phyloP scores from a whole-genome alignment of 2,329 filamentous ascomycete species.

The Sporothrix humicola region DNA sequence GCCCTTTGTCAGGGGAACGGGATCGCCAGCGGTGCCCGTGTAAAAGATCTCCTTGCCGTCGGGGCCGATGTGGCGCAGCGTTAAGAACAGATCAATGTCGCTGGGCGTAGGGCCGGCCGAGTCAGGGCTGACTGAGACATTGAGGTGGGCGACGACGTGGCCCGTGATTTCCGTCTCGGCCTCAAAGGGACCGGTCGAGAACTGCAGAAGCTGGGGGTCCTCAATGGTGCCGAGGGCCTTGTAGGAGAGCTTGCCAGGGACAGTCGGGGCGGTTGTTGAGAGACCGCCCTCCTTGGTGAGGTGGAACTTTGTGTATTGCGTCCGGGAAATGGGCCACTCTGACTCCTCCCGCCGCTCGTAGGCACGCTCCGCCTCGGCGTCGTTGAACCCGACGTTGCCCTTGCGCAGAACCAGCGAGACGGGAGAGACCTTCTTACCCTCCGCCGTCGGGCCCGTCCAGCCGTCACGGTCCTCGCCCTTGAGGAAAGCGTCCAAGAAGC shows the following conservation, averaged over 20 bases:
- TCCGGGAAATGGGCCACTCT: conserved; percentile 71
- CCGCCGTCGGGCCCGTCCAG: conserved; percentile 52
- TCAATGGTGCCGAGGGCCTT: conserved; percentile 63
- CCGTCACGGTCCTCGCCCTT: conserved; percentile 68
- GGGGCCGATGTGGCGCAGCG: conserved; percentile 62
- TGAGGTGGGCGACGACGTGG: conserved; percentile 66
- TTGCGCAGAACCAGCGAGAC: conserved; percentile 68
- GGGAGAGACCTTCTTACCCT: conserved; percentile 60
- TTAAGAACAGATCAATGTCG: conserved; percentile 70
- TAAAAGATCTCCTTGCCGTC: conserved; percentile 64
- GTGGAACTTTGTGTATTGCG: conserved; percentile 66
- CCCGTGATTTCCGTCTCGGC: conserved; percentile 72
- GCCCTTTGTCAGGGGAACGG: conserved; percentile 60
- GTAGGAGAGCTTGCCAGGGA: conserved; percentile 54
- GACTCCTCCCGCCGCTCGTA: conserved; percentile 62
- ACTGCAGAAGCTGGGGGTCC: conserved; percentile 56
- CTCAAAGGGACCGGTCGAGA: conserved; percentile 61
- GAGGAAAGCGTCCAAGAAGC: conserved; percentile 73
- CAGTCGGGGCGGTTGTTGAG: background rate
- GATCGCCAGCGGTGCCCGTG: conserved; percentile 69
- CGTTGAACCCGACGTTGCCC: conserved; percentile 70
- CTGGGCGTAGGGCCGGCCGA: conserved; percentile 40
- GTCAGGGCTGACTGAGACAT: conserved; percentile 51
- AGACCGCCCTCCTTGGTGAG: conserved; percentile 54
- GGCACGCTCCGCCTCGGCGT: conserved; percentile 62